phyloP scores from a whole-genome alignment of 2,329 filamentous ascomycete genomes.

The Akanthomyces lecanii region DNA sequence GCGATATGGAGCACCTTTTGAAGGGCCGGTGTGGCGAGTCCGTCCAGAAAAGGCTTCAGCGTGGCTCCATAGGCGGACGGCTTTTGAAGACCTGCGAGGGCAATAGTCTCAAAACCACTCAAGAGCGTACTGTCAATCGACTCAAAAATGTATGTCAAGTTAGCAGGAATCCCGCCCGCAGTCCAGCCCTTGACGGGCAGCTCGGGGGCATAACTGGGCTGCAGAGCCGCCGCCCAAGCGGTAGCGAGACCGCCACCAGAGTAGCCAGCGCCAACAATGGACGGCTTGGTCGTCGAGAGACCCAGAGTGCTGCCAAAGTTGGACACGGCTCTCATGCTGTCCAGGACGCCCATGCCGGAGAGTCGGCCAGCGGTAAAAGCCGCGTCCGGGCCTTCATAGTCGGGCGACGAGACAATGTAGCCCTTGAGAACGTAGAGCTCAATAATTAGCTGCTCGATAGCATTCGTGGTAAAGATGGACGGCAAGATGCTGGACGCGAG shows the following conservation, averaged over 20 bases:
- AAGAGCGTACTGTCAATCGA: background rate
- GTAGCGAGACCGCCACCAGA: conserved; percentile 10
- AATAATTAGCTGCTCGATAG: background rate
- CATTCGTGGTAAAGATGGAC: background rate
- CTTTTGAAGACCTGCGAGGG: conserved; percentile 30
- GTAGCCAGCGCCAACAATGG: conserved; percentile 7
- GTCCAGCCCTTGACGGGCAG: conserved; percentile 7
- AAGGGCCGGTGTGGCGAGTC: background rate
- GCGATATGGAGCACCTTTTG: background rate
- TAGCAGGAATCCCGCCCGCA: background rate
- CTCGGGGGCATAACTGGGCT: conserved; percentile 8
- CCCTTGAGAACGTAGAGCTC: background rate
- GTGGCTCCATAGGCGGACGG: conserved; percentile 6
- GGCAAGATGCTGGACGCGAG: background rate
- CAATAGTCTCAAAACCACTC: background rate
- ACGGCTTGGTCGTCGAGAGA: background rate
- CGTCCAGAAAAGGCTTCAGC: conserved; percentile 5
- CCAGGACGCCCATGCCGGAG: background rate
- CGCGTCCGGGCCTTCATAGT: conserved; percentile 9
- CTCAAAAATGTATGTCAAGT: background rate
- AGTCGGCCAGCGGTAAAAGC: background rate
- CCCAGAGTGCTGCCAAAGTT: conserved; percentile 1
- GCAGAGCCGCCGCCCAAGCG: conserved; percentile 8
- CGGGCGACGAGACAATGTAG: conserved; percentile 1
- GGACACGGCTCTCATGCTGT: conserved; percentile 5